Base-by-base conservation (phyloP, 257 asterid species). In the Nicotiana undulata region DNA sequence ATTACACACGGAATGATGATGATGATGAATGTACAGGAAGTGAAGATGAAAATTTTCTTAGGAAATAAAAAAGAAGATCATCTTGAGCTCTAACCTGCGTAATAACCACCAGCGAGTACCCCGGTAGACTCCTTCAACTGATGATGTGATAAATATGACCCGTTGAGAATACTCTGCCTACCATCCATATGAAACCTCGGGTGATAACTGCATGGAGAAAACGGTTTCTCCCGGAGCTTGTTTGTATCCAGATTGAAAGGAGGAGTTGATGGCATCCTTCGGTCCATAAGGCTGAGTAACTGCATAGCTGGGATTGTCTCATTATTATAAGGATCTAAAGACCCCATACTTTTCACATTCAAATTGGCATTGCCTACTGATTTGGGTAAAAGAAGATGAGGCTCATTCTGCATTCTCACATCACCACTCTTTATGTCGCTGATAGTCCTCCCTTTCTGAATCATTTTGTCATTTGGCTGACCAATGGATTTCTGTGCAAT, bases 251-350 rank as follows among this genome's bases (percentile, higher is more conserved):
- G 60, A 77, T 86, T 80, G 79, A 82, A 87, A 53, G 91, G 40
- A 6, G 80, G 55, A 49, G 79, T 70, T 0, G 92, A 82, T 28
- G 80, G 80, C 32, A 87, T 81, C 40, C 88, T 78, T 58, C 84
- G 90, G 77, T 94, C 91, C 97, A 92, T 93, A 85, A 93, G 83
- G 63, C 94, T 91, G 17, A 93, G 89, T 86, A 95, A 77, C 78
- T 92, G 95, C 97, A 95, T 85, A 29, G 98, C 97, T 12, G 93
- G 97, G 82, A 93, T 95, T 22, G 90, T 86, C 10, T 92, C 93
- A 13, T 92, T 91, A 13, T 87, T 80, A 81, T 90, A 90, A 67
- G 90, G 82, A 81, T 91, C 97, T 52, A 84, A 63, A 12, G 90
- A 82, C 6, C 86, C 90, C 6, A 52, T 59, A 13, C 87, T 68